Conservation (phyloP, 345 rosid genomes). For the Firmiana major region DNA sequence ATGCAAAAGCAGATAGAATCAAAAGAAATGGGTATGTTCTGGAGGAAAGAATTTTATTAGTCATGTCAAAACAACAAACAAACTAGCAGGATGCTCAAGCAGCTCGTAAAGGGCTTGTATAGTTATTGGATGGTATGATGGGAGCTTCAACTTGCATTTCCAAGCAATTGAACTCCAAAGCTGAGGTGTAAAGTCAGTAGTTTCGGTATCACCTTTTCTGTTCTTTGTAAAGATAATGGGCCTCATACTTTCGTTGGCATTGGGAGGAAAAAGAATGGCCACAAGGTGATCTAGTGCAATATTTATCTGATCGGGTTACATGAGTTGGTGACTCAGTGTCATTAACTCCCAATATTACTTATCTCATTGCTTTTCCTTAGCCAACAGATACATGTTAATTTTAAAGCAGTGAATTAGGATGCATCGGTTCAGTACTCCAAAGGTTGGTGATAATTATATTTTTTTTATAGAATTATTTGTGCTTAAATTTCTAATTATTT, state of each 20-base stretch:
- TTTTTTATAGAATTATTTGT: too few species aligned
- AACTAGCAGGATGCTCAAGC: constrained; percentile 15
- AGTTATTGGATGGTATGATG: constrained; percentile 27
- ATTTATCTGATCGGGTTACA: too few species aligned
- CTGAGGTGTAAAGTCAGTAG: constrained; percentile 22
- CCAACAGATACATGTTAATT: too few species aligned
- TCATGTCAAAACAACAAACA: not conserved
- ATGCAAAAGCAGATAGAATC: not conserved
- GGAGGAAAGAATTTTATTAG: not conserved
- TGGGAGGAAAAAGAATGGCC: too few species aligned
- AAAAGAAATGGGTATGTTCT: not conserved
- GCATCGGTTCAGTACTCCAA: too few species aligned
- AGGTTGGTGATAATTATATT: too few species aligned
- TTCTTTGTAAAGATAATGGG: constrained; percentile 21
- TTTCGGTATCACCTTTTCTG: constrained; percentile 6
- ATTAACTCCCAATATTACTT: too few species aligned
- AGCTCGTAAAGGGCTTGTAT: constrained; percentile 18
- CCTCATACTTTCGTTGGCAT: constrained; percentile 49
- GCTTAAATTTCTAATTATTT: too few species aligned
- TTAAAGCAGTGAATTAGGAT: too few species aligned
- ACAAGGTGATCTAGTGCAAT: too few species aligned
- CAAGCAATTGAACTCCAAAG: constrained; percentile 65
- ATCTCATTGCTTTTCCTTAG: too few species aligned
- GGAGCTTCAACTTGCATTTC: constrained; percentile 91
- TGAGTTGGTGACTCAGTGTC: too few species aligned